Base-by-base conservation (phyloP, 2,329 filamentous ascomycete species). In the Daldinia sp. region DNA sequence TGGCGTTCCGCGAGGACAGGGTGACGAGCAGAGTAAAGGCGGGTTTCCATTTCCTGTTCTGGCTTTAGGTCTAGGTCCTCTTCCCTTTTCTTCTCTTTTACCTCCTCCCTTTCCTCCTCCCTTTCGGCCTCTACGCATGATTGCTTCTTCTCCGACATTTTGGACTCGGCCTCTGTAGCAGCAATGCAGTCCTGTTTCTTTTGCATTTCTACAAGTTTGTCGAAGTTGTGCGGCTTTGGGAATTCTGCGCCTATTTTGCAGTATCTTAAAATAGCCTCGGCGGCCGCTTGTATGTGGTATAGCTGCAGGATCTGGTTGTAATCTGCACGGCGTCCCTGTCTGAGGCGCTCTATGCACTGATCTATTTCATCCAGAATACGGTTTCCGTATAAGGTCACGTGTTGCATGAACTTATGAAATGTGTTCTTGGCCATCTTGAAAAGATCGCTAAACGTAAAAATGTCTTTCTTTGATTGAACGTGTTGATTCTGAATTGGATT, bases 1-100 rank as follows among this genome's bases (percentile, higher is more conserved):
- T 39, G 23, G 46, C 46, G 58, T 23, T 60, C 35, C 12, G n/a
- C 13, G 9, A 61, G 26, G 7, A 54, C 12, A 15, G 26, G 58
- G 44, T 18, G 13, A 6, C 48, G 35, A n/a, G 0, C 9, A 7
- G n/a, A 23, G 12, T 51, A 20, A 15, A 42, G 4, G 33, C 13
- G 1, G 20, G 20, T 23, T 42, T n/a, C 30, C 20, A 23, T 23
- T 23, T 30, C 20, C 20, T 13, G 30, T 2, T 37, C 20, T 37
- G 20, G 20, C 20, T 23, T 23, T 2, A 23, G 20, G 20, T 39
- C 33, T 12, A 39, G 30, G 18, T 1, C n/a, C 53, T 56, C 9
- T n/a, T 10, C 35, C 7, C 26, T 56, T 4, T n/a, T 13, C 35
- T 39, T 13, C 35, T 12, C 13, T 4, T 39, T 33, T 33, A 1